Conservation (phyloP, 2,329 filamentous ascomycete genomes). For the Scorias spongiosa region DNA sequence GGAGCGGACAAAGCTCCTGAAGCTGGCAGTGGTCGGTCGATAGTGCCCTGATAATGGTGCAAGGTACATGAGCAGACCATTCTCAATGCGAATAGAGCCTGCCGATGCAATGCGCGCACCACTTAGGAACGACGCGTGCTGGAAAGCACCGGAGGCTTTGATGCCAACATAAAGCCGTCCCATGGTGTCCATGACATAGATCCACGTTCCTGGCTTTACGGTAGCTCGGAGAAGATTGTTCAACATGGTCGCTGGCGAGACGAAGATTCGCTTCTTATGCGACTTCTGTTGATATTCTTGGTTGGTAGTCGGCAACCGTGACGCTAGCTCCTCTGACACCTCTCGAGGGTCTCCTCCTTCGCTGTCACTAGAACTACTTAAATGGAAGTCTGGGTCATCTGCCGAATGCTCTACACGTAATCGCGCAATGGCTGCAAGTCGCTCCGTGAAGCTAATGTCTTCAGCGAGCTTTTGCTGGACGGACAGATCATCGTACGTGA, state of each 20-base stretch:
- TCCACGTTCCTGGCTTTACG: slow-evolving; percentile 78
- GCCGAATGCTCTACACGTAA: background rate
- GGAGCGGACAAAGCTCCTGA: slow-evolving; percentile 60
- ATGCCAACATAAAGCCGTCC: slow-evolving; percentile 80
- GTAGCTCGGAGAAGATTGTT: slow-evolving; percentile 64
- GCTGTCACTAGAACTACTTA: slow-evolving; percentile 23
- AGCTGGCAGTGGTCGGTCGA: slow-evolving; percentile 66
- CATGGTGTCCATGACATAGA: slow-evolving; percentile 74
- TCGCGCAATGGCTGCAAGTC: background rate
- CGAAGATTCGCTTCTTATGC: slow-evolving; percentile 43
- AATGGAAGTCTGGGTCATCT: slow-evolving; percentile 9
- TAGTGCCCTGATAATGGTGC: slow-evolving; percentile 64
- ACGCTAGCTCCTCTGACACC: background rate
- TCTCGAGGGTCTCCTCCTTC: slow-evolving; percentile 29
- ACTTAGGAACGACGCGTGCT: slow-evolving; percentile 81
- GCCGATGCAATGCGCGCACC: slow-evolving; percentile 69
- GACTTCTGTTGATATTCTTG: slow-evolving; percentile 33
- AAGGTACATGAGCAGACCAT: slow-evolving; percentile 58
- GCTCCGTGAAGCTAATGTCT: slow-evolving; percentile 1
- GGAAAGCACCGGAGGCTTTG: slow-evolving; percentile 72
- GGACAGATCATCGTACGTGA: slow-evolving; percentile 18
- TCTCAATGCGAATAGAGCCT: slow-evolving; percentile 67
- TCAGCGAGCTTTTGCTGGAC: slow-evolving; percentile 3
- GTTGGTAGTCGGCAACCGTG: slow-evolving; percentile 14
- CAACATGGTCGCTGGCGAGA: slow-evolving; percentile 58